Base-by-base conservation (phyloP, 2,329 filamentous ascomycete species). In the Talaromyces atroroseus region DNA sequence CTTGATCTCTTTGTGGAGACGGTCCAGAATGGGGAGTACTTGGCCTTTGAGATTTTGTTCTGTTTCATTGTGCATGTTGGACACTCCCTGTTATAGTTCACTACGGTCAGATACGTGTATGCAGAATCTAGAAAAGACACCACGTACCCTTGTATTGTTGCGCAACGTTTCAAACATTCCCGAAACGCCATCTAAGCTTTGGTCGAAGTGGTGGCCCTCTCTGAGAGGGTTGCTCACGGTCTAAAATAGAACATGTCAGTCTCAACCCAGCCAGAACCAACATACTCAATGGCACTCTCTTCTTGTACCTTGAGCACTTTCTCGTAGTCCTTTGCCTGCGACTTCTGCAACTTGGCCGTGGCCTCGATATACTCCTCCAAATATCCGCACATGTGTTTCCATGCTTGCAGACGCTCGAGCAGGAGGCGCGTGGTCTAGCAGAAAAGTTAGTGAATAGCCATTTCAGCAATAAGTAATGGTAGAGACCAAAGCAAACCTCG, bases 1-100 rank as follows among this genome's bases (percentile, higher is more conserved):
- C 82, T 97, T 99, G 79, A 99, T 94, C 72, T 97, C 94, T 71
- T 90, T 87, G 77, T 97, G 92, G 49, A 99, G 80, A 52, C 91
- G 88, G 65, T 95, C 90, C 68, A 99, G 86, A 61, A 92, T 86
- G 38, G 92, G 94, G 20, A 96, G 80, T 29, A 97, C 88, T 14
- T 86, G 86, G 58, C 86, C 87, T 75, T 92, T 95, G 63, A 99
- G 81, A 64, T 85, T 89, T 79, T 94, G 94, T 65, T 94, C 91
- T 5, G 92, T 96, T 72, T 97, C 92, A 65, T 87, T 77, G 72
- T 96, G 92, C 68, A 89, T 87, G 73, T 94, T 95, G 66, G 91
- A 84, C 66, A 97, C 82, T 47, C 87, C 89, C 81, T 95, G 62
- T 10, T 23, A 29, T 29, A 29, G 26, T 26, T 26, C 7, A 11